These are phyloP conservation scores for Zymoseptoria pseudotritici DNA, from an alignment of 2,329 filamentous ascomycete genomes.

Conservation along the genomic window DNA sequence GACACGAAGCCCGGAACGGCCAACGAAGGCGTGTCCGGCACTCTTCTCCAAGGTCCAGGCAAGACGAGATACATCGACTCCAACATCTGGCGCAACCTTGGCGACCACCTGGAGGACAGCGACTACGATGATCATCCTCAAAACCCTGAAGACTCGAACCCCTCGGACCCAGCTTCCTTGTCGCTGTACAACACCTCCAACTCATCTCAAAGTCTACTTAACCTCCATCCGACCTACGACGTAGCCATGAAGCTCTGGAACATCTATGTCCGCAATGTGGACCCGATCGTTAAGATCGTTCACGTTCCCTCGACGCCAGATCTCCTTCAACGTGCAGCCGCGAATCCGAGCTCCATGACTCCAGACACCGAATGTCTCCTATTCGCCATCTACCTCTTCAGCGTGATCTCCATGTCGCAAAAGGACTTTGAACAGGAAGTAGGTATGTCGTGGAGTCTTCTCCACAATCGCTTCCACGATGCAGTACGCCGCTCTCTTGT, in stretches of 20 bases:
- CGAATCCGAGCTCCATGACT: constrained; percentile 47
- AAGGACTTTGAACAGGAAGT: constrained; percentile 42
- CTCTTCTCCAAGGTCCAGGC: constrained; percentile 24
- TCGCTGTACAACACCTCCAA: constrained; percentile 15
- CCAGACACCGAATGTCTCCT: constrained; percentile 52
- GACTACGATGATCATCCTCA: constrained; percentile 8
- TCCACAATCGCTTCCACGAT: constrained; percentile 22
- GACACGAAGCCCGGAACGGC: not conserved
- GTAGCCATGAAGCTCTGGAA: constrained; percentile 48
- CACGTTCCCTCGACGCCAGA: constrained; percentile 51
- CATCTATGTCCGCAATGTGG: constrained; percentile 62
- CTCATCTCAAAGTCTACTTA: constrained; percentile 14
- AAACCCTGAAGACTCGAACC: constrained; percentile 9
- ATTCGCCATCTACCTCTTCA: constrained; percentile 55
- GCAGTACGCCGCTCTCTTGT: constrained; percentile 59
- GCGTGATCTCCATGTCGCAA: constrained; percentile 43
- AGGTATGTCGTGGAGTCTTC: constrained; percentile 49
- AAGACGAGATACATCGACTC: constrained; percentile 40
- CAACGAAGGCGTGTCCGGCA: constrained; percentile 11
- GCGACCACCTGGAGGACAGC: constrained; percentile 25
- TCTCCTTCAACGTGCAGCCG: constrained; percentile 43
- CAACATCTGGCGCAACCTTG: constrained; percentile 25
- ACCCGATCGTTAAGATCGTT: constrained; percentile 62
- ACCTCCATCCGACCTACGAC: constrained; percentile 48
- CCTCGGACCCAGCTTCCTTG: constrained; percentile 22